These are phyloP conservation scores for Exophiala sideris DNA, from an alignment of 2,329 filamentous ascomycete genomes.

Conservation along the genomic window DNA sequence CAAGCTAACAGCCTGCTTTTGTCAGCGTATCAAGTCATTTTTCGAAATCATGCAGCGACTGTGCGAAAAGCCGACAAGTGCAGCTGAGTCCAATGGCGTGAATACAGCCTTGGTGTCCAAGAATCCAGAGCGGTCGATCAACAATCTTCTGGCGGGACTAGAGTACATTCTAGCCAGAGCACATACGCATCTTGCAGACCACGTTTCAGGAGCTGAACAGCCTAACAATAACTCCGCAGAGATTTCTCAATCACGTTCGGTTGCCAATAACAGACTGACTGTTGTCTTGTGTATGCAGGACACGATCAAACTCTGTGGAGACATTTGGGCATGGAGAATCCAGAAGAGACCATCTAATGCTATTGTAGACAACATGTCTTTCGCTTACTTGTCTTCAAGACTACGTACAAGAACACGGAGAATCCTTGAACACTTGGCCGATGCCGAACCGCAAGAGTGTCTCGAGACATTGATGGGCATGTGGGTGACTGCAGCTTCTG, in stretches of 20 bases:
- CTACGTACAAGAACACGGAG: constrained; percentile 86
- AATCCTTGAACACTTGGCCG: constrained; percentile 87
- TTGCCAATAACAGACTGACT: constrained; percentile 89
- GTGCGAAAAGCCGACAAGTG: constrained; percentile 48
- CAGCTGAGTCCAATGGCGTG: constrained; percentile 4
- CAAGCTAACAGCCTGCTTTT: constrained; percentile 86
- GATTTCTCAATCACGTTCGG: constrained; percentile 73
- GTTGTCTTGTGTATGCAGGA: constrained; percentile 97
- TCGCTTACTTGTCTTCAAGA: constrained; percentile 83
- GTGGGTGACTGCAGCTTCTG: constrained; percentile 61
- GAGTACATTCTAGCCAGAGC: constrained; percentile 85
- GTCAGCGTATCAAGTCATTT: constrained; percentile 67
- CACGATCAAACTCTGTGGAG: constrained; percentile 85
- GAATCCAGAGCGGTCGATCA: constrained; percentile 48
- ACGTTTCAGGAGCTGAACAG: constrained; percentile 8
- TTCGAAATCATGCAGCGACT: constrained; percentile 68
- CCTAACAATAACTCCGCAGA: constrained; percentile 44
- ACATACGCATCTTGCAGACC: constrained; percentile 69
- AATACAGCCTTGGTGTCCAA: constrained; percentile 20
- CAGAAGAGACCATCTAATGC: constrained; percentile 59
- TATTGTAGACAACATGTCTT: constrained; percentile 69
- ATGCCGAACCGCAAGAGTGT: constrained; percentile 87
- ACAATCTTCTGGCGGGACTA: constrained; percentile 82
- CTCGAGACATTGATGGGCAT: constrained; percentile 85
- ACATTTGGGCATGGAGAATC: constrained; percentile 90